Evolutionary conservation across 2,329 filamentous ascomycete genomes (phyloP).

Genomic region (Cladosporium sp.): DNA sequence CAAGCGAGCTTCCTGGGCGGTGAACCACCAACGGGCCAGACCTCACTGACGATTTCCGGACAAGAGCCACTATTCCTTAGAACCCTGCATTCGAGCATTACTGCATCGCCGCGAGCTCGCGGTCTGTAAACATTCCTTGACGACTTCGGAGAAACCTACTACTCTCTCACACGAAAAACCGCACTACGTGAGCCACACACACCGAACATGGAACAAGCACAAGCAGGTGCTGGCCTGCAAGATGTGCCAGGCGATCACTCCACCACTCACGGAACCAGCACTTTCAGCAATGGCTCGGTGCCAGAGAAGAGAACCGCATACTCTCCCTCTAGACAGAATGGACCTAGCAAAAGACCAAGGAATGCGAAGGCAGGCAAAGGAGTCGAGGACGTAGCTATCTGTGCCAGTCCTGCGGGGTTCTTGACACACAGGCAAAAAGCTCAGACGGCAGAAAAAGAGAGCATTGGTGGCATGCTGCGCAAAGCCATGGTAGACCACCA

Average conservation of each 20-base stretch:
- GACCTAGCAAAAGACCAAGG: neutral
- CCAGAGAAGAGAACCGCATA: neutral
- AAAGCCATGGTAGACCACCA: conserved; percentile 37
- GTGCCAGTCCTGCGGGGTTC: conserved; percentile 19
- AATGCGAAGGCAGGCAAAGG: conserved; percentile 1
- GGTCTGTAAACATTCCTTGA: neutral
- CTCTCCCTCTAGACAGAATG: neutral
- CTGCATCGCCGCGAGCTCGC: neutral
- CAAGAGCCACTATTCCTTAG: neutral
- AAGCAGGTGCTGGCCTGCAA: conserved; percentile 11
- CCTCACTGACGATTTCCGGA: neutral
- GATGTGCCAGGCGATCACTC: neutral
- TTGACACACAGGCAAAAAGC: conserved; percentile 5
- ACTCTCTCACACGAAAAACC: too few species aligned
- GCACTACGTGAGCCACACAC: neutral
- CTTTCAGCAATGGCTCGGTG: conserved; percentile 1
- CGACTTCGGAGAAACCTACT: neutral
- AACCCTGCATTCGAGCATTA: neutral
- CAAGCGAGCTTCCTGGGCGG: neutral
- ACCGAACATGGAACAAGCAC: conserved; percentile 9
- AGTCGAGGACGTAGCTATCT: conserved; percentile 22
- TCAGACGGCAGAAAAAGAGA: conserved; percentile 25
- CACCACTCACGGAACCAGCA: neutral
- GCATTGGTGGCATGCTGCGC: conserved; percentile 29
- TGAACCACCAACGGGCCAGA: neutral